These are phyloP conservation scores for Ceratocystis cacaofunesta DNA, from an alignment of 2,329 filamentous ascomycete species.

Conservation along the genomic window DNA sequence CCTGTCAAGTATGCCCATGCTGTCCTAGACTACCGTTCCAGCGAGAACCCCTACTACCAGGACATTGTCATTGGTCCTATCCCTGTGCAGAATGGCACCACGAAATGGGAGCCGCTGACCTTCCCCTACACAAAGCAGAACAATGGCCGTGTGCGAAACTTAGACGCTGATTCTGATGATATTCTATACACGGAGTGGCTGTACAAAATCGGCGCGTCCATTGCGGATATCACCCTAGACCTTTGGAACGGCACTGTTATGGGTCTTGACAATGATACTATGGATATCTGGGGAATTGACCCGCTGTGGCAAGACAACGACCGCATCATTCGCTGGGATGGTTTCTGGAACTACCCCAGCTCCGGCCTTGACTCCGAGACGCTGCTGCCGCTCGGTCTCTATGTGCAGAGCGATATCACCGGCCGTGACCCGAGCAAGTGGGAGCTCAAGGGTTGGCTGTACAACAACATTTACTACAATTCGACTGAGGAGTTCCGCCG, in stretches of 20 bases:
- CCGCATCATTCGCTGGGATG: slow-evolving; percentile 27
- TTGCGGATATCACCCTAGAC: slow-evolving; percentile 31
- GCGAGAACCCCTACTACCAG: slow-evolving; percentile 29
- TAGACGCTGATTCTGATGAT: slow-evolving; percentile 23
- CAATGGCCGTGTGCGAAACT: slow-evolving; percentile 25
- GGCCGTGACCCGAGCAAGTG: slow-evolving; percentile 31
- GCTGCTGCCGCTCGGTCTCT: slow-evolving; percentile 32
- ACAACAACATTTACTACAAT: slow-evolving; percentile 27
- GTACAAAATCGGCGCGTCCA: slow-evolving; percentile 23
- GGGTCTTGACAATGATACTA: slow-evolving; percentile 22
- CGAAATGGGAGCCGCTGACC: slow-evolving; percentile 26
- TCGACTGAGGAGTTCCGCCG: slow-evolving; percentile 24
- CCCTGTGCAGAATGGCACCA: slow-evolving; percentile 28
- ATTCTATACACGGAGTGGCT: slow-evolving; percentile 23
- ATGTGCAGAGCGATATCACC: slow-evolving; percentile 29
- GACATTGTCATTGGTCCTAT: slow-evolving; percentile 37
- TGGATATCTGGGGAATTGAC: slow-evolving; percentile 24
- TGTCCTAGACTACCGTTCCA: slow-evolving; percentile 32
- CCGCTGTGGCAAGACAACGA: slow-evolving; percentile 29
- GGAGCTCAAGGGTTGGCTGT: slow-evolving; percentile 30
- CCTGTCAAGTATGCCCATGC: slow-evolving; percentile 32
- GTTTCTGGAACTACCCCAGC: slow-evolving; percentile 29
- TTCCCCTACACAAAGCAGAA: slow-evolving; percentile 31
- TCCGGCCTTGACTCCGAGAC: slow-evolving; percentile 24
- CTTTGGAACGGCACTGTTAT: slow-evolving; percentile 27